Percentiles rank a stretch among this genome's conserved stretches.
Conservation (phyloP, 139 green algal species). For the Micractinium sp. region DNA sequence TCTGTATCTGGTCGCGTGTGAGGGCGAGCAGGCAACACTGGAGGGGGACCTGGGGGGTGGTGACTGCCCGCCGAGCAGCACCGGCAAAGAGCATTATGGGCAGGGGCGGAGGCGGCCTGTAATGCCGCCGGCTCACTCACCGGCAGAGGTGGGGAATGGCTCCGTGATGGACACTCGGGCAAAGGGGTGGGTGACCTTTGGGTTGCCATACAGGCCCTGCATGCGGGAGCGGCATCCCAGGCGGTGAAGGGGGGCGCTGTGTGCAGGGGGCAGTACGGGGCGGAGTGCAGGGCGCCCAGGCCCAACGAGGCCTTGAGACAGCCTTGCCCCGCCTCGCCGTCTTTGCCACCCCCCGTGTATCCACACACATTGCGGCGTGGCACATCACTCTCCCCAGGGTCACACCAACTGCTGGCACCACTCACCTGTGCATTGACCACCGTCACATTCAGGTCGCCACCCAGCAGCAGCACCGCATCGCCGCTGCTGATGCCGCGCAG, state of each 20-base stretch:
- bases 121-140: not conserved
- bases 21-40: too few species aligned
- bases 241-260: not conserved
- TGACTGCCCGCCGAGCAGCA: too few species aligned
- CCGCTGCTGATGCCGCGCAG: constrained; percentile 43
- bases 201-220: constrained; percentile 38
- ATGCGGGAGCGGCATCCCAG: not conserved
- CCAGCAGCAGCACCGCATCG: constrained; percentile 62
- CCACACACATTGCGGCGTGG: not conserved
- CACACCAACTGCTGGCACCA: not conserved
- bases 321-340: too few species aligned
- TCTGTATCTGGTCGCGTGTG: too few species aligned
- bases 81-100: too few species aligned
- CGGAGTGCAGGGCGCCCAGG: not conserved
- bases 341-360: too few species aligned
- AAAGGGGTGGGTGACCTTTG: constrained; percentile 57
- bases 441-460: constrained; percentile 63
- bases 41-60: too few species aligned
- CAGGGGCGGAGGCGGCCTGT: too few species aligned
- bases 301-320: too few species aligned
- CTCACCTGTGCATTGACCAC: constrained; percentile 54
- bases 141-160: constrained; percentile 31
- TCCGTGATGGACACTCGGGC: constrained; percentile 50
- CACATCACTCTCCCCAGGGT: not conserved
- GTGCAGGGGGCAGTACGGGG: not conserved